These are phyloP conservation scores for Microdochium nivale DNA, from an alignment of 2,329 filamentous ascomycete genomes.

Conservation along the genomic window DNA sequence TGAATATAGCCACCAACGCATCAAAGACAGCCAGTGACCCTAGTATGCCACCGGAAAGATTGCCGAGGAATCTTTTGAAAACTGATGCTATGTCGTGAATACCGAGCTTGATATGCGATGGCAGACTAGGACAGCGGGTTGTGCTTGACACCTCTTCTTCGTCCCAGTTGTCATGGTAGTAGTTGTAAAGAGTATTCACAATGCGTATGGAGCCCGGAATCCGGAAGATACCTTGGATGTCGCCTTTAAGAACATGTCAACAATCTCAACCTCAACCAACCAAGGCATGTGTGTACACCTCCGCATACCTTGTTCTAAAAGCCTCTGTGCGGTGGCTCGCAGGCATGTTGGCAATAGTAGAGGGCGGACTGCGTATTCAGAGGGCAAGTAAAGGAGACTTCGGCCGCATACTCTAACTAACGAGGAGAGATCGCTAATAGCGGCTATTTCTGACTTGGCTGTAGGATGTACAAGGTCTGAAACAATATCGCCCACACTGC, in stretches of 20 bases:
- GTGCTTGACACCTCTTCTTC: constrained; percentile 45
- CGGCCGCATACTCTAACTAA: constrained; percentile 55
- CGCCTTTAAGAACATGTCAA: constrained; percentile 20
- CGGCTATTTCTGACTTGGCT: constrained; percentile 42
- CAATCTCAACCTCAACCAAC: neutral
- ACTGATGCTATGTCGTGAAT: constrained; percentile 59
- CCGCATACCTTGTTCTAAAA: constrained; percentile 49
- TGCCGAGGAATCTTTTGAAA: constrained; percentile 57
- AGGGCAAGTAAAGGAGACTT: constrained; percentile 51
- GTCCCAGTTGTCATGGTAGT: constrained; percentile 47
- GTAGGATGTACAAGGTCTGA: constrained; percentile 35
- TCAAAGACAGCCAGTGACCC: constrained; percentile 55
- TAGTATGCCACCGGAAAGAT: constrained; percentile 57
- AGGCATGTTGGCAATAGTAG: constrained; percentile 57
- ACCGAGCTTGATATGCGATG: constrained; percentile 48
- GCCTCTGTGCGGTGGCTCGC: constrained; percentile 55
- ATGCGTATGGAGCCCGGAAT: constrained; percentile 50
- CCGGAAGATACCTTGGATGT: constrained; percentile 52
- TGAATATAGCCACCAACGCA: constrained; percentile 51
- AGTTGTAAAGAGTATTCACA: constrained; percentile 52
- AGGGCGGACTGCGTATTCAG: constrained; percentile 47
- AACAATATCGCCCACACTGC: constrained; percentile 48
- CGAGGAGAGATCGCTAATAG: constrained; percentile 14
- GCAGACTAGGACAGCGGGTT: constrained; percentile 49
- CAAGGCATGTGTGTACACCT: neutral